Evolutionary conservation across 2,329 filamentous ascomycete species (phyloP).

Genomic region (Aspergillus ruber): DNA sequence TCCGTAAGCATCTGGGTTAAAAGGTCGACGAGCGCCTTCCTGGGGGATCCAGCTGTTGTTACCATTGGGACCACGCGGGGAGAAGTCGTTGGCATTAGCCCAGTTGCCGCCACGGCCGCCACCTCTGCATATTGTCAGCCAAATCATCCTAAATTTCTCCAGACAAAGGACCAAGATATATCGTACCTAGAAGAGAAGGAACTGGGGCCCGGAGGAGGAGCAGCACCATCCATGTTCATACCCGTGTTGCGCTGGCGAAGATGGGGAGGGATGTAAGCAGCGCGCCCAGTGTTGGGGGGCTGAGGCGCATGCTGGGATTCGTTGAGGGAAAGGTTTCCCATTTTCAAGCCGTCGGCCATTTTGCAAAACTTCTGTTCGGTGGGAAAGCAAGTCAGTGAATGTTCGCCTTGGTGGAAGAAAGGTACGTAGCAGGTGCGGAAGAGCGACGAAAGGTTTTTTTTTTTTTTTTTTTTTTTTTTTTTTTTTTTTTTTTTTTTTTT

Average conservation of each 20-base stretch:
- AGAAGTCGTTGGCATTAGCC: slow-evolving; percentile 54
- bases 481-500: slow-evolving; percentile 1
- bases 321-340: slow-evolving; percentile 45
- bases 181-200: slow-evolving; percentile 32
- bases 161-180: slow-evolving; percentile 3
- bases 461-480: slow-evolving; percentile 1
- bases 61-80: slow-evolving; percentile 35
- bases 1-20: slow-evolving; percentile 58
- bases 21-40: slow-evolving; percentile 39
- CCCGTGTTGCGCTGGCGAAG: slow-evolving; percentile 43
- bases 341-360: slow-evolving; percentile 37
- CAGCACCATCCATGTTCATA: slow-evolving; percentile 34
- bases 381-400: slow-evolving; percentile 6
- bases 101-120: slow-evolving; percentile 39
- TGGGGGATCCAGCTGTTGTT: slow-evolving; percentile 31
- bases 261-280: slow-evolving; percentile 62
- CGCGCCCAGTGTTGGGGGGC: slow-evolving; percentile 46
- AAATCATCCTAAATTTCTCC: slow-evolving; percentile 5
- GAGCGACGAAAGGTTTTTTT: slow-evolving; percentile 7
- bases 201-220: slow-evolving; percentile 24
- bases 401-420: neutral
- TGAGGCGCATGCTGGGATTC: slow-evolving; percentile 55
- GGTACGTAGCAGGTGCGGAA: neutral
- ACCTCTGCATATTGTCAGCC: slow-evolving; percentile 14
- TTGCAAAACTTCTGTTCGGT: slow-evolving; percentile 14